A percentile compares a stretch with the other conserved stretches of the same genome.
phyloP scores from a whole-genome alignment of 78 protist species.

The Tieghemostelium lacteum region DNA sequence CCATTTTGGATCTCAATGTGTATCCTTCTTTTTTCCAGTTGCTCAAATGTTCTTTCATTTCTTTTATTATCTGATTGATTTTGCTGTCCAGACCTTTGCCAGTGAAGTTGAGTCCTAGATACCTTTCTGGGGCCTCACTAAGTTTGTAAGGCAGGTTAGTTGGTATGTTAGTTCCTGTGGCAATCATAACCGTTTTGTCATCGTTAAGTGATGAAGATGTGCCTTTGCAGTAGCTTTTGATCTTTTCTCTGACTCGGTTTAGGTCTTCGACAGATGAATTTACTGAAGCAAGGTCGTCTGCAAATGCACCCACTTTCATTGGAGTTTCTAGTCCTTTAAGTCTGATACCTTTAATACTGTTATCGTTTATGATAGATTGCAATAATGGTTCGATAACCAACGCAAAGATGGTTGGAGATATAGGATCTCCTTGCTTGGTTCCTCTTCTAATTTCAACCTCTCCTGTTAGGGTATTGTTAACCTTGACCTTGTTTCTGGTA shows the following conservation, averaged over 20 bases:
- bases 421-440: constrained; percentile 25
- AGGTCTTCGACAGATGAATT: neutral
- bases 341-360: neutral
- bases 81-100: neutral
- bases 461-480: neutral
- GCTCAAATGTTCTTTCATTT: neutral
- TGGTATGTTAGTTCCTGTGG: too few relatives aligned
- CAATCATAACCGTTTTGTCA: neutral
- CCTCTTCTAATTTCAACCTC: too few relatives aligned
- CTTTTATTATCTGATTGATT: neutral
- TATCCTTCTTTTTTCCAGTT: neutral
- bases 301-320: neutral
- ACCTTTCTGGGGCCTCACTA: too few relatives aligned
- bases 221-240: neutral
- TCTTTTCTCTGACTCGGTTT: neutral
- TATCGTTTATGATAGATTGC: neutral
- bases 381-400: neutral
- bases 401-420: constrained; percentile 23
- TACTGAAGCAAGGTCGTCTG: too few relatives aligned
- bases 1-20: neutral
- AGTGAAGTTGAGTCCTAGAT: neutral
- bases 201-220: neutral
- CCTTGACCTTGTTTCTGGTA: neutral
- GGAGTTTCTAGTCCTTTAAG: too few relatives aligned
- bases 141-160: too few relatives aligned